phyloP scores from a whole-genome alignment of 176 grass and related monocot species.

The Oryza longistaminata region DNA sequence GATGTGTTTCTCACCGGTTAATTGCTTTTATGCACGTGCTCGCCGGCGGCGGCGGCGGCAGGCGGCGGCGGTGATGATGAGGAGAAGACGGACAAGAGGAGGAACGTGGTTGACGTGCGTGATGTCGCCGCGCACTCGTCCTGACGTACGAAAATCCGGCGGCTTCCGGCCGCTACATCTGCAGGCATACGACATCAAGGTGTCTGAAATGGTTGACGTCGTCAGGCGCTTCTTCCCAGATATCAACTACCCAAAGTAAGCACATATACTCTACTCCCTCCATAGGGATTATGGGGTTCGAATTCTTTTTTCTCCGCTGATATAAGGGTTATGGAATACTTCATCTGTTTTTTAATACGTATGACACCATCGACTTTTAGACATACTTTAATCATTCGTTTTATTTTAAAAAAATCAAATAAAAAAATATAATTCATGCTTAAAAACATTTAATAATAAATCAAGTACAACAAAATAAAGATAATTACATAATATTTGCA shows the following conservation, averaged over 20 bases:
- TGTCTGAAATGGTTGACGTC: conserved; percentile 35
- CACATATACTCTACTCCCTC: too few relatives aligned
- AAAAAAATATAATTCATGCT: too few relatives aligned
- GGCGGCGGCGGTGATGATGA: neutral
- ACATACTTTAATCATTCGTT: too few relatives aligned
- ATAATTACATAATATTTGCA: too few relatives aligned
- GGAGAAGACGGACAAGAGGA: conserved; percentile 19
- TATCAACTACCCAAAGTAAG: conserved; percentile 37
- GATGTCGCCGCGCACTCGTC: conserved; percentile 62
- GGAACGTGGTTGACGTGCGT: conserved; percentile 64
- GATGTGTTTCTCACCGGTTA: neutral
- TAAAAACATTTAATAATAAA: too few relatives aligned
- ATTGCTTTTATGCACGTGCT: neutral
- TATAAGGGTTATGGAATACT: too few relatives aligned
- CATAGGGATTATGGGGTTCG: too few relatives aligned
- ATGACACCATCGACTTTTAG: too few relatives aligned
- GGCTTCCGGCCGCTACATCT: conserved; percentile 59
- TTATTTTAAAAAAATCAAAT: too few relatives aligned
- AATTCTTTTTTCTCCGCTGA: too few relatives aligned
- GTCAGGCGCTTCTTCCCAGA: conserved; percentile 47
- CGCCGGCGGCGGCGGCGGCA: conserved; percentile 5
- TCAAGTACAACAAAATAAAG: too few relatives aligned
- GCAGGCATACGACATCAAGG: conserved; percentile 36
- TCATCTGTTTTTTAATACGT: too few relatives aligned
- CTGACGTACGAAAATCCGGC: conserved; percentile 50